Base-by-base conservation (phyloP, 1,284 basidiomycete genomes). In the Peniophora sp. region DNA sequence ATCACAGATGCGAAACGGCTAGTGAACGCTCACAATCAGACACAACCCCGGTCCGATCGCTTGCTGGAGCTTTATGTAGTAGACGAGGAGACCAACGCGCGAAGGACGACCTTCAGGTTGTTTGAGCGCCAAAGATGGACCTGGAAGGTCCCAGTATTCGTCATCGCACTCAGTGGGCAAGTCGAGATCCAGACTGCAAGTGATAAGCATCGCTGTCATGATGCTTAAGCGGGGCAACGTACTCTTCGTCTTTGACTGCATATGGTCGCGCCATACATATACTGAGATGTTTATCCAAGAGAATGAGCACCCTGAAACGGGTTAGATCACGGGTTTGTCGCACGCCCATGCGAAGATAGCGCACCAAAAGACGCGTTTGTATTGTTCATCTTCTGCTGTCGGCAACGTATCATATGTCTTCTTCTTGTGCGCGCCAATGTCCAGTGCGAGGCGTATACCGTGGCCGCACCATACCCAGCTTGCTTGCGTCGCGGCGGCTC, bases 341-440 rank as follows among this genome's bases (percentile, higher is more conserved):
- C 38, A 24, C n/a, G 39, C 14, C 16, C 17, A 32, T 25, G 3
- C 6, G 45, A 34, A 32, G 27, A 36, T 17, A 19, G n/a, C 65
- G 17, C 57, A 88, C 75, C 74, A 77, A 59, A 79, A 80, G 0
- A 73, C 73, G 12, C 78, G 71, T 56, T 73, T 75, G 63, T 73
- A 75, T 16, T 76, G 62, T 53, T 78, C 75, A 47, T 72, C 65
- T 46, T 75, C 63, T 2, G 57, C 53, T n/a, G 58, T 57, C 17
- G 53, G 38, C n/a, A 16, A 9, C 24, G 52, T 49, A 16, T 55
- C 53, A 45, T 62, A 65, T 5, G 60, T 56, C 45, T 63, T 61
- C 19, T 59, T 55, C 16, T 64, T 54, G 45, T 69, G 66, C 14
- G 62, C 65, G 14, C 68, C 66, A 14, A 66, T 60, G 46, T 68